phyloP scores from a whole-genome alignment of 768 basidiomycete species.

The Serpula lacrymans region DNA sequence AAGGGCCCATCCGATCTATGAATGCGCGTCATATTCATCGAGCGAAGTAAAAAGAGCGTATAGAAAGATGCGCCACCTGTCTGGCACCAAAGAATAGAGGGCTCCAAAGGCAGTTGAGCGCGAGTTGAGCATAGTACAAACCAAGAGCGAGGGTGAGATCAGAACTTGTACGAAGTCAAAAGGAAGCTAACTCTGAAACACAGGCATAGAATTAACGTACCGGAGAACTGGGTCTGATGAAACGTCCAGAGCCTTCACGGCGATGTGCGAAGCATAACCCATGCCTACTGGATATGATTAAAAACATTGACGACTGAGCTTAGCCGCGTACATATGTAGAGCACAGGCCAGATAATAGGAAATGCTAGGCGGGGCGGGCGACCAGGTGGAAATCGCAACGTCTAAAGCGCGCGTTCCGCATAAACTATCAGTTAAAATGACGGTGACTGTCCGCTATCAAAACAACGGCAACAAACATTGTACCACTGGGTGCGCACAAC shows the following conservation, averaged over 20 bases:
- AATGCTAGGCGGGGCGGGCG: slow-evolving; percentile 51
- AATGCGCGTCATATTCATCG: too few species aligned
- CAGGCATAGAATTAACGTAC: too few species aligned
- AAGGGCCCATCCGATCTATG: slow-evolving; percentile 52
- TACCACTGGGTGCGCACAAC: slow-evolving; percentile 55
- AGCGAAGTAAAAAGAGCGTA: not conserved
- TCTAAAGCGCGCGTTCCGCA: too few species aligned
- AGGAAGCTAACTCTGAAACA: too few species aligned
- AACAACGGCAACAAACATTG: slow-evolving; percentile 46
- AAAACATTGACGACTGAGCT: slow-evolving; percentile 4
- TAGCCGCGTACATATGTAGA: slow-evolving; percentile 35
- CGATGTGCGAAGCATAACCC: slow-evolving; percentile 67
- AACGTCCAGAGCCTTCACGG: slow-evolving; percentile 49
- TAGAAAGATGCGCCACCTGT: slow-evolving; percentile 30
- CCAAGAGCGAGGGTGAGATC: slow-evolving; percentile 45
- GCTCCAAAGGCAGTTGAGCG: slow-evolving; percentile 58
- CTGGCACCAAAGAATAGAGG: slow-evolving; percentile 60
- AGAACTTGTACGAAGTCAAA: slow-evolving; percentile 31
- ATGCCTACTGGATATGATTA: slow-evolving; percentile 35
- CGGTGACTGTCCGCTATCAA: not conserved
- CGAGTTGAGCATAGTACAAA: slow-evolving; percentile 61
- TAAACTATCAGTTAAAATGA: not conserved
- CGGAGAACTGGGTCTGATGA: not conserved
- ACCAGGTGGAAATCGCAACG: slow-evolving; percentile 46
- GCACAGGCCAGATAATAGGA: slow-evolving; percentile 53